These are phyloP conservation scores for Pseudonectria buxi DNA, from an alignment of 2,329 filamentous ascomycete genomes.

Conservation along the genomic window DNA sequence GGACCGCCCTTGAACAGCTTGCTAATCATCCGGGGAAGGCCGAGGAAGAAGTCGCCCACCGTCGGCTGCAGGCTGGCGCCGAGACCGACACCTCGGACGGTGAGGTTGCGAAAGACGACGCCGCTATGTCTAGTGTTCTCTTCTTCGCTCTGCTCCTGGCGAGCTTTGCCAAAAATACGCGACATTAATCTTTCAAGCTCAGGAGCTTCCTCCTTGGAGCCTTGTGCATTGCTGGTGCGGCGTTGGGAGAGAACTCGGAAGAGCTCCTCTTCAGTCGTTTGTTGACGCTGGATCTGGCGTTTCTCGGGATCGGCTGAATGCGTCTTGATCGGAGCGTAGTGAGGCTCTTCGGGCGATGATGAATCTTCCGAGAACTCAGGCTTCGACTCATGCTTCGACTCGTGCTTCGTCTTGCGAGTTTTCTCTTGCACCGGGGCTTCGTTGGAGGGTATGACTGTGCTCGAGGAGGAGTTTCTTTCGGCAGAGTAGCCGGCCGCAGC, in stretches of 20 bases:
- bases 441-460: constrained; percentile 4
- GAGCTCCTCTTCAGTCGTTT: constrained; percentile 44
- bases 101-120: constrained; percentile 63
- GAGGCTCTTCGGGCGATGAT: constrained; percentile 6
- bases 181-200: constrained; percentile 59
- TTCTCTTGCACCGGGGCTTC: neutral
- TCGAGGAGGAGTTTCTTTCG: neutral
- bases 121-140: constrained; percentile 64
- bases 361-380: constrained; percentile 2
- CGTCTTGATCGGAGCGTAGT: constrained; percentile 24
- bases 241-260: constrained; percentile 43
- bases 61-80: constrained; percentile 49
- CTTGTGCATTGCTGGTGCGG: constrained; percentile 30
- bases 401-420: neutral
- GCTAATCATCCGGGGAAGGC: constrained; percentile 40
- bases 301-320: constrained; percentile 10
- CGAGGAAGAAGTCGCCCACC: constrained; percentile 58
- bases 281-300: constrained; percentile 15
- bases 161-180: constrained; percentile 60
- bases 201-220: constrained; percentile 29
- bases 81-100: constrained; percentile 62
- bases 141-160: constrained; percentile 60
- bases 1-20: constrained; percentile 41
- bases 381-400: neutral
- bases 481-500: neutral